Evolutionary conservation across 202 grass and related monocot species (phyloP).

Genomic region (Carex sylvatica): DNA sequence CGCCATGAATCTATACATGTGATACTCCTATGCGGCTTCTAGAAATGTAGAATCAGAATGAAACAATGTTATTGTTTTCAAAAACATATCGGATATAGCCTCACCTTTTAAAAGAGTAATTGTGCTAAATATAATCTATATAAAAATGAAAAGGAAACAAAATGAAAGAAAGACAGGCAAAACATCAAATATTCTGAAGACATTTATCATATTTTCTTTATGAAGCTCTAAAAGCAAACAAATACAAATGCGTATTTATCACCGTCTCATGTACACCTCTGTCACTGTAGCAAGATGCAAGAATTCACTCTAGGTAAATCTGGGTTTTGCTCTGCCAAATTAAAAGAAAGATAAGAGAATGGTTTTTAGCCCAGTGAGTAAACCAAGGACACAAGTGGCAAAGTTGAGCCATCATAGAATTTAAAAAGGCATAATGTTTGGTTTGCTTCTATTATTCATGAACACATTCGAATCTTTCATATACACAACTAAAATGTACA

Average conservation of each 20-base stretch:
- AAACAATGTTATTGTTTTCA: no score
- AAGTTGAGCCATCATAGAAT: neutral
- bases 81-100: no score
- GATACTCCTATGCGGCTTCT: no score
- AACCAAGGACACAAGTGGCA: neutral
- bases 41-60: no score
- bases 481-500: neutral
- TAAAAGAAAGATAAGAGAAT: neutral
- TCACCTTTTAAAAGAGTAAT: no score
- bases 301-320: neutral
- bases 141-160: neutral
- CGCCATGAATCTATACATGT: no score
- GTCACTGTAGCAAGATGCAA: neutral
- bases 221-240: neutral
- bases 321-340: neutral
- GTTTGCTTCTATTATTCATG: neutral
- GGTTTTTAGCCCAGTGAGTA: neutral
- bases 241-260: neutral
- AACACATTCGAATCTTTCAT: neutral
- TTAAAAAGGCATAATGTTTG: neutral
- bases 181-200: neutral
- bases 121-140: neutral
- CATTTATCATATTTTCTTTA: neutral
- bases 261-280: neutral
- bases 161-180: neutral